Percentiles rank a stretch among this genome's conserved stretches.
These are phyloP conservation scores for Monosporozyma solicola DNA, from an alignment of 805 yeast genomes.

Conservation along the genomic window DNA sequence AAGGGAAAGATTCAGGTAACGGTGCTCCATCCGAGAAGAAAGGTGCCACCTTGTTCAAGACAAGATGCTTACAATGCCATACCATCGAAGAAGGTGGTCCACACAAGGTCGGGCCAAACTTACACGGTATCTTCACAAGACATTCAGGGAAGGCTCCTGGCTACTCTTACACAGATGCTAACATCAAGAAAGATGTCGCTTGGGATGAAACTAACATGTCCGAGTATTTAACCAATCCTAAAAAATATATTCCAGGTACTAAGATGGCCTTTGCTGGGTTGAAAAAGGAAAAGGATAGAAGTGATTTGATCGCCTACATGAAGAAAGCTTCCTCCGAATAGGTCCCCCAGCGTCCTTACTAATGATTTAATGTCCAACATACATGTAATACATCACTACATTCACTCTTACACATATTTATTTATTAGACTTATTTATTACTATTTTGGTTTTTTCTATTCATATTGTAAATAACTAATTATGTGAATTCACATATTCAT, in stretches of 20 bases:
- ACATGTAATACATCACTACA: too few relatives aligned
- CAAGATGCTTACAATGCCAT: conserved; percentile 99
- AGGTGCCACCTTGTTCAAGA: conserved; percentile 97
- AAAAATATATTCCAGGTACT: conserved; percentile 99
- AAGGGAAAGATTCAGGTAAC: not conserved
- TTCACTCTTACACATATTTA: not conserved
- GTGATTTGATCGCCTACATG: conserved; percentile 89
- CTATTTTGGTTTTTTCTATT: not conserved
- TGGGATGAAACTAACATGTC: conserved; percentile 87
- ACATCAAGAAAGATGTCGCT: conserved; percentile 85
- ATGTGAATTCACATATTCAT: not conserved
- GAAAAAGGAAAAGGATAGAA: conserved; percentile 98
- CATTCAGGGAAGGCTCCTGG: conserved; percentile 87
- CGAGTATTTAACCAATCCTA: conserved; percentile 97
- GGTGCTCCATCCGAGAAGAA: conserved; percentile 47
- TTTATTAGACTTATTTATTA: not conserved
- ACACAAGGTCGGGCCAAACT: conserved; percentile 98
- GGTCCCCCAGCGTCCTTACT: not conserved
- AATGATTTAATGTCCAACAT: too few relatives aligned
- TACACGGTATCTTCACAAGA: conserved; percentile 92
- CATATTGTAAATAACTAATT: not conserved
- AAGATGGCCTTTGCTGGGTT: conserved; percentile 99
- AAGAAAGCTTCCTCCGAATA: conserved; percentile 32
- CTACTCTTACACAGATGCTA: conserved; percentile 95
- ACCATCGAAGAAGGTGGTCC: conserved; percentile 94